Percentiles rank a stretch among this genome's conserved stretches.
Evolutionary conservation across 2,329 filamentous ascomycete species (phyloP).

Genomic region (Pseudogymnoascus sp.): DNA sequence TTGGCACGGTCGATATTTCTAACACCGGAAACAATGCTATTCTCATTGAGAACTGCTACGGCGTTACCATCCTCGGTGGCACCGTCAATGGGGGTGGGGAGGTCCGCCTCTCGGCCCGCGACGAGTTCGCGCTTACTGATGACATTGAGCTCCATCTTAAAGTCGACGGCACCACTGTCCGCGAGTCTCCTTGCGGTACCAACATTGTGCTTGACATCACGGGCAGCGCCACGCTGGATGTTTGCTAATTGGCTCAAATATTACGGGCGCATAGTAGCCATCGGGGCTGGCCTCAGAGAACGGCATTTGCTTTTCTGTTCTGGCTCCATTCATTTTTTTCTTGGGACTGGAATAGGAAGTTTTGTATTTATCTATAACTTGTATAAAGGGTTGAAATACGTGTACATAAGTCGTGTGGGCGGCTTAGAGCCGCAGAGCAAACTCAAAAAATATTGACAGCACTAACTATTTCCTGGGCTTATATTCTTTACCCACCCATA

Average conservation of each 20-base stretch:
- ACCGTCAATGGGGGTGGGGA: slow-evolving; percentile 48
- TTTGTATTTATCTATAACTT: neutral
- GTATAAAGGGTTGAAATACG: neutral
- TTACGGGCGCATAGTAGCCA: neutral
- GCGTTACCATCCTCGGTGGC: slow-evolving; percentile 43
- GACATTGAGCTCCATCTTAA: slow-evolving; percentile 44
- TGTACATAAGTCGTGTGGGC: neutral
- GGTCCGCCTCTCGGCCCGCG: slow-evolving; percentile 44
- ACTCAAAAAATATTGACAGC: neutral
- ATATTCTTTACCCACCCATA: neutral
- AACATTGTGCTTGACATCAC: slow-evolving; percentile 45
- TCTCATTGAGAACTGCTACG: slow-evolving; percentile 54
- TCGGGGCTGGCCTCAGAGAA: neutral
- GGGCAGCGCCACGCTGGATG: slow-evolving; percentile 36
- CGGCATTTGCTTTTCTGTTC: neutral
- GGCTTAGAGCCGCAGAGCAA: neutral
- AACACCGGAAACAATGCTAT: slow-evolving; percentile 50
- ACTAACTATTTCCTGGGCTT: neutral
- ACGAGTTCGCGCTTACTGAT: slow-evolving; percentile 46
- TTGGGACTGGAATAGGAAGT: neutral
- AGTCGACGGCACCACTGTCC: slow-evolving; percentile 44
- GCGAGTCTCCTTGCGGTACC: slow-evolving; percentile 47
- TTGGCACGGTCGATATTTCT: slow-evolving; percentile 42
- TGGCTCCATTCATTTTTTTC: neutral
- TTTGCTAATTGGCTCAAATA: slow-evolving; percentile 31